phyloP scores from a whole-genome alignment of 805 yeast species.

The Clavispora carvajalis region DNA sequence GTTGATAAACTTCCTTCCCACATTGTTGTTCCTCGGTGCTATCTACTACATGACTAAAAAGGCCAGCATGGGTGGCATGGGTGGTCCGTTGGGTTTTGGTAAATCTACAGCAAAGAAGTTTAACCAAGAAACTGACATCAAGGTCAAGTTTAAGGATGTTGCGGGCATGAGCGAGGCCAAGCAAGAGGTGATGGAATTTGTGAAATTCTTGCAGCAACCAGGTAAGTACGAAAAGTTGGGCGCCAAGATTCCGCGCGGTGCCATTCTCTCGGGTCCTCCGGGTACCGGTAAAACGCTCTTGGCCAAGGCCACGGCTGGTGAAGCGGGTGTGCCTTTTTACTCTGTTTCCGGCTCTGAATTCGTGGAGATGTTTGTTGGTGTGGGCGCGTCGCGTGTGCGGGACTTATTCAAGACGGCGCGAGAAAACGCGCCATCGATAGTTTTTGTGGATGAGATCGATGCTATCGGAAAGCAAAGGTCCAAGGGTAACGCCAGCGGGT shows the following conservation, averaged over 20 bases:
- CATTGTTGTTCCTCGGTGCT: constrained; percentile 82
- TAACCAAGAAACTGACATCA: constrained; percentile 79
- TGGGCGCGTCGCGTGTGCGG: constrained; percentile 92
- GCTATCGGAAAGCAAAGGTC: constrained; percentile 87
- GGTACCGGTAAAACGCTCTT: constrained; percentile 94
- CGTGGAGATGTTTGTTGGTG: constrained; percentile 97
- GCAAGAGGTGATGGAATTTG: constrained; percentile 94
- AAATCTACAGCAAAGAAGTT: constrained; percentile 75
- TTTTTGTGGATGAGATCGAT: constrained; percentile 92
- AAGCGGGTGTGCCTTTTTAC: constrained; percentile 89
- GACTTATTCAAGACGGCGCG: constrained; percentile 88
- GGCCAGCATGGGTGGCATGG: constrained; percentile 43
- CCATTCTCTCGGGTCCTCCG: constrained; percentile 90
- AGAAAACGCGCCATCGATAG: constrained; percentile 83
- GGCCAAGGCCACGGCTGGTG: constrained; percentile 96
- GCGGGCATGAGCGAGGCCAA: constrained; percentile 96
- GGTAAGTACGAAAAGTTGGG: constrained; percentile 80
- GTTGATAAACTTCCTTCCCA: constrained; percentile 77
- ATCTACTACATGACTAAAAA: constrained; percentile 74
- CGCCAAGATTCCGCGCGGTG: constrained; percentile 94
- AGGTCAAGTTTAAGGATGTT: constrained; percentile 79
- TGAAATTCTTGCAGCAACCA: constrained; percentile 81
- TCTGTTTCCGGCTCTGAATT: constrained; percentile 93
- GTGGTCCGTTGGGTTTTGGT: constrained; percentile 72
- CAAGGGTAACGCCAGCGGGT: constrained; percentile 60